phyloP scores from a whole-genome alignment of 2,329 filamentous ascomycete genomes.

The Colletotrichum plurivorum region DNA sequence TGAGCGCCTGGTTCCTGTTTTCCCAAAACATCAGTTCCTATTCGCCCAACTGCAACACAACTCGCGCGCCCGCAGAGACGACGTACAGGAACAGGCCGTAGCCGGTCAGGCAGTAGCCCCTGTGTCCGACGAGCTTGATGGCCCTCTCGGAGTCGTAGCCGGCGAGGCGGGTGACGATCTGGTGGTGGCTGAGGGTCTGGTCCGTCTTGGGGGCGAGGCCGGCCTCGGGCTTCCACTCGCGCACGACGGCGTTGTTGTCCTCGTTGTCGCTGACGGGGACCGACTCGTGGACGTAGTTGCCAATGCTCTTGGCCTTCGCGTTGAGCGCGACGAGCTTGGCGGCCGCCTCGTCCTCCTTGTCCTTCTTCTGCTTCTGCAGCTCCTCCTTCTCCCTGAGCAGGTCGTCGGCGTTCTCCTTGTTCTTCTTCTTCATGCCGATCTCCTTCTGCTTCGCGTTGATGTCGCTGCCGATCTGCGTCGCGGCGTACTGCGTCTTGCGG shows the following conservation, averaged over 20 bases:
- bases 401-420: constrained; percentile 88
- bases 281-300: constrained; percentile 91
- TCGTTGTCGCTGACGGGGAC: constrained; percentile 87
- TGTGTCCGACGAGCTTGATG: constrained; percentile 93
- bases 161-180: constrained; percentile 88
- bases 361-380: constrained; percentile 86
- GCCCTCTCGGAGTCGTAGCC: constrained; percentile 95
- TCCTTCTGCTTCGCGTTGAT: constrained; percentile 93
- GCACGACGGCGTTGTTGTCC: constrained; percentile 85
- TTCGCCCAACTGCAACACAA: constrained; percentile 40
- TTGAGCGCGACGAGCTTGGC: constrained; percentile 76
- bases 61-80: neutral
- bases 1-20: constrained; percentile 82
- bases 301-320: constrained; percentile 86
- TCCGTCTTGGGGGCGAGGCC: constrained; percentile 76
- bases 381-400: constrained; percentile 83
- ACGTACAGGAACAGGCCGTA: constrained; percentile 84
- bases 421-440: constrained; percentile 93
- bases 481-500: constrained; percentile 76
- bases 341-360: constrained; percentile 78
- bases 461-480: constrained; percentile 84
- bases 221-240: constrained; percentile 85
- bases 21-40: neutral
- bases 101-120: constrained; percentile 91
- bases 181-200: constrained; percentile 89